Percentiles rank a stretch among this genome's conserved stretches.
Conservation (phyloP, 768 basidiomycete species). For the Kwoniella dejecticola region DNA sequence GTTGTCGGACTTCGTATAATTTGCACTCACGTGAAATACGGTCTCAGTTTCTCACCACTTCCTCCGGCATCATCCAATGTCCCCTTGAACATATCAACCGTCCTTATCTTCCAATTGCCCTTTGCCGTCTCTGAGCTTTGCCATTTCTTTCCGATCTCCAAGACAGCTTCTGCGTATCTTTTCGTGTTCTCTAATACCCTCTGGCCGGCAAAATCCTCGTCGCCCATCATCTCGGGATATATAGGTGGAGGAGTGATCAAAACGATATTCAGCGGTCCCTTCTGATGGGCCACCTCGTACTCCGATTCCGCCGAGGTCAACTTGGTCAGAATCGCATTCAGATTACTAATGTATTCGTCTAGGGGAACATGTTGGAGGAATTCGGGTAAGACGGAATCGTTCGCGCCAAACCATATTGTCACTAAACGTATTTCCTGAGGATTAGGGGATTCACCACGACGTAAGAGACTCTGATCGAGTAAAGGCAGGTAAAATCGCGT, state of each 20-base stretch:
- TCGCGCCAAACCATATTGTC: constrained; percentile 7
- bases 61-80: neutral
- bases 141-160: constrained; percentile 4
- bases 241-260: constrained; percentile 5
- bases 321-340: neutral
- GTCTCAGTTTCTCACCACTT: neutral
- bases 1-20: no score
- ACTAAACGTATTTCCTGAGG: constrained; percentile 1
- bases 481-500: constrained; percentile 1
- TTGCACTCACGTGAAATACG: constrained; percentile 3
- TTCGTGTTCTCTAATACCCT: neutral
- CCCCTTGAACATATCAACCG: constrained; percentile 6
- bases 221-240: constrained; percentile 1
- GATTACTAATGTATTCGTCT: neutral
- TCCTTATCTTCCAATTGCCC: neutral
- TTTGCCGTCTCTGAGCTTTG: neutral
- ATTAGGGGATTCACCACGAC: neutral
- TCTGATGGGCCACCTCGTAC: neutral
- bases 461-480: neutral
- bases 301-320: neutral
- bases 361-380: neutral
- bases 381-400: neutral
- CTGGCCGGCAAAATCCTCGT: neutral
- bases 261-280: constrained; percentile 4
- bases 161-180: constrained; percentile 1